Base-by-base conservation (phyloP, 163 green algal species). In the Coccomyxa subellipsoidea region DNA sequence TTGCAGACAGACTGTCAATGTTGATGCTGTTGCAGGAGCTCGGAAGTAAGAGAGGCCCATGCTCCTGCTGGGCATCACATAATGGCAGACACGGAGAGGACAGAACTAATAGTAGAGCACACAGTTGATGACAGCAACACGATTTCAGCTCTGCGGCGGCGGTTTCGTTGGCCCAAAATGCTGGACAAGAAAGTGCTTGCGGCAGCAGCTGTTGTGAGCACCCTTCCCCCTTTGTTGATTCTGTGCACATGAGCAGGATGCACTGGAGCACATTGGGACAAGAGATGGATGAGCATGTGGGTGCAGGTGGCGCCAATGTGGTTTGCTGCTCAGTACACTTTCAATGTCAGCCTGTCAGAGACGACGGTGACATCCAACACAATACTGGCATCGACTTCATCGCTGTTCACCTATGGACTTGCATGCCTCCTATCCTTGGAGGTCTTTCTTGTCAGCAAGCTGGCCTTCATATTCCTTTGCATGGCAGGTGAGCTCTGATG, bases 341-440 rank as follows among this genome's bases (percentile, higher is more conserved):
- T 98, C 92, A 99, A 98, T 80, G n/a, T 84, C 23, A 96, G 89
- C 9, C 88, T 99, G 73, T 38, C 81, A 5, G 76, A 89, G 40
- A 99, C 96, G 1, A 93, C 87, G 35, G 96, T 99, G 34, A 99
- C 94, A 12, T 95, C 89, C 84, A 99, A 99, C 91, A 99, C 96
- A 38, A 96, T 99, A 54, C 86, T 99, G 8, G 95, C 88, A 76
- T 95, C 90, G 31, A 91, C 92, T 38, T 94, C 93, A 36, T 90
- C 86, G 69, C 88, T 99, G 27, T 98, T 99, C 90, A 99, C 95
- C 1, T 97, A 94, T 88, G 59, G 88, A 32, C 75, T 96, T 39
- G 91, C 88, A 53, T 89, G 96, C 27, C n/a, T 78, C 0, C 59
- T 95, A 7, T 87, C 96, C 10, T 53, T 78, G n/a, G 94, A 97